Conservation (phyloP, 352 stramenopile genomes). For the Phytophthora constricta region DNA sequence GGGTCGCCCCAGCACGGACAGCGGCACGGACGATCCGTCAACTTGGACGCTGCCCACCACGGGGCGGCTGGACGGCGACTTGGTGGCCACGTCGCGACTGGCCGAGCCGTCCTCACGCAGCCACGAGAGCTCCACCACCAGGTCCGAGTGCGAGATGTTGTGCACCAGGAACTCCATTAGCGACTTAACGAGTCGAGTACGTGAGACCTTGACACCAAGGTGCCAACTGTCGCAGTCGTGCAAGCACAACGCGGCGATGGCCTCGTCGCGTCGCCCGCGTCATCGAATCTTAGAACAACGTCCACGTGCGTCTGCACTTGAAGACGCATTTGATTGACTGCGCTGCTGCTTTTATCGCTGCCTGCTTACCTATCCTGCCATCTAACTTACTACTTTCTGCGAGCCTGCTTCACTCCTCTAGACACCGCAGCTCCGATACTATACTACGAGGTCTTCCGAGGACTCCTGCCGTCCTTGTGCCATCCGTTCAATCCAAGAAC, state of each 20-base stretch:
- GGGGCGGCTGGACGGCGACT: conserved; percentile 6
- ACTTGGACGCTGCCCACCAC: conserved; percentile 18
- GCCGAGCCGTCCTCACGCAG: conserved; percentile 44
- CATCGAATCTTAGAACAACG: conserved; percentile 3
- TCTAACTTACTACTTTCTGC: conserved; percentile 38
- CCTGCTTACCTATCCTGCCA: conserved; percentile 13
- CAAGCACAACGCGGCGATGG: not conserved
- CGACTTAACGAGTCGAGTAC: too few relatives aligned
- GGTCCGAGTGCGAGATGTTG: conserved; percentile 97
- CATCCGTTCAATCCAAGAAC: conserved; percentile 40
- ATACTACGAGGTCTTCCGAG: not conserved
- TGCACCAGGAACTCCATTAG: conserved; percentile 96
- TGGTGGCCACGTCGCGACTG: conserved; percentile 22
- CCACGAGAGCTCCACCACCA: conserved; percentile 92
- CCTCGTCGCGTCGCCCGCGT: conserved; percentile 19
- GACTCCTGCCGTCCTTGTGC: not conserved
- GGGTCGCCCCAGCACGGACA: conserved; percentile 73
- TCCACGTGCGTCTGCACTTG: too few relatives aligned
- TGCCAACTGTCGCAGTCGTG: conserved; percentile 15
- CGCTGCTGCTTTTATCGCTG: not conserved
- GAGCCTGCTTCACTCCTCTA: conserved; percentile 2
- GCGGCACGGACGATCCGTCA: conserved; percentile 41
- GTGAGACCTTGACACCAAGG: conserved; percentile 17
- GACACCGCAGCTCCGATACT: not conserved
- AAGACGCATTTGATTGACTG: conserved; percentile 21